phyloP scores from a whole-genome alignment of 2,329 filamentous ascomycete genomes.

The Ophiognomonia clavigignenti-juglandacearum region DNA sequence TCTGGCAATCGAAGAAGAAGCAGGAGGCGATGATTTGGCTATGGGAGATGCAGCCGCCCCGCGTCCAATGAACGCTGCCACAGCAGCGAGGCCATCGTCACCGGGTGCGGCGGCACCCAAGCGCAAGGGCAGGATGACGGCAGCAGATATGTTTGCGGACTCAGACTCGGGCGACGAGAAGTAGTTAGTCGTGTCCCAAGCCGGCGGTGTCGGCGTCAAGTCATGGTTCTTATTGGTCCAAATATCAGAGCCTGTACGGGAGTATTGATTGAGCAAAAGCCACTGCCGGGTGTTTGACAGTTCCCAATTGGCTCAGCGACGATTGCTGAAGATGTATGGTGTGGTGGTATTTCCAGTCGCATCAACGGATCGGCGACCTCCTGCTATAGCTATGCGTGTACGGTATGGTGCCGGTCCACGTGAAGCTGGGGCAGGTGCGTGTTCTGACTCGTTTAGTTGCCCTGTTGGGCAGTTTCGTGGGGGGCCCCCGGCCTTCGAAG shows the following conservation, averaged over 20 bases:
- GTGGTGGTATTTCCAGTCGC: neutral
- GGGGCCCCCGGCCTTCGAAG: no score
- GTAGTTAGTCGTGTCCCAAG: slow-evolving; percentile 6
- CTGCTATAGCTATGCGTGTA: no score
- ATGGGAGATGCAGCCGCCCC: slow-evolving; percentile 8
- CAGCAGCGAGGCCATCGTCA: slow-evolving; percentile 22
- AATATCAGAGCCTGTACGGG: neutral
- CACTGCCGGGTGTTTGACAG: neutral
- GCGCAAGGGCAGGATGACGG: slow-evolving; percentile 60
- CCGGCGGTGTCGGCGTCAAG: neutral
- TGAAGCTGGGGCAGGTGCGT: no score
- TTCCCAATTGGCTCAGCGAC: neutral
- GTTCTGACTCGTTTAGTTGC: neutral
- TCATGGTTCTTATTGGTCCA: no score
- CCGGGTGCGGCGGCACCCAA: slow-evolving; percentile 22
- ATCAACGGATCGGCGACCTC: neutral
- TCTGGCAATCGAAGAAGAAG: slow-evolving; percentile 31
- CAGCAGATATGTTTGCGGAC: slow-evolving; percentile 84
- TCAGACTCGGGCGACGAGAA: slow-evolving; percentile 45
- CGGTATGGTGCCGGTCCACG: no score
- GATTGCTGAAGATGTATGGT: neutral
- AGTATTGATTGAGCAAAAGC: neutral
- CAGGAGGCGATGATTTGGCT: slow-evolving; percentile 6
- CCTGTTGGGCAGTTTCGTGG: neutral
- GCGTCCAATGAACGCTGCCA: slow-evolving; percentile 16